Conservation (phyloP, 352 stramenopile species). For the Globisporangium cystogenes region DNA sequence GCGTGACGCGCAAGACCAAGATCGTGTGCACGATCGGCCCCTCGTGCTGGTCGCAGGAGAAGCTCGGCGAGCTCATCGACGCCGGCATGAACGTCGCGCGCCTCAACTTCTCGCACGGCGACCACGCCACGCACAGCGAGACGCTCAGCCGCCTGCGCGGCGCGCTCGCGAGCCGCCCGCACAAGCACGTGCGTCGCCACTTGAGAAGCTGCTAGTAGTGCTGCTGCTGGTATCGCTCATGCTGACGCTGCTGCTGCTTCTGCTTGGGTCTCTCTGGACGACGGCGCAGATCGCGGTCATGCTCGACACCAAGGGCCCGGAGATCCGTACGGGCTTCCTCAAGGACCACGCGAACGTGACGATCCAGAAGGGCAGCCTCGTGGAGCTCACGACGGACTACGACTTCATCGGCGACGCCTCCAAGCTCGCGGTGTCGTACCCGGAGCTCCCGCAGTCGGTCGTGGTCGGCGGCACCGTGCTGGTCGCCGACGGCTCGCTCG, state of each 20-base stretch:
- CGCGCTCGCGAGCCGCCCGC: constrained; percentile 50
- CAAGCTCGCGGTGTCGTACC: constrained; percentile 94
- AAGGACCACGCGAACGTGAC: constrained; percentile 50
- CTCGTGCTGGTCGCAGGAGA: constrained; percentile 91
- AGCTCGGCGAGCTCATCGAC: constrained; percentile 85
- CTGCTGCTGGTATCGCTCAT: not conserved
- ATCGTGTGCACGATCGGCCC: constrained; percentile 91
- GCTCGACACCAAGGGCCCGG: constrained; percentile 95
- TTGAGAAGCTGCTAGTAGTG: no score
- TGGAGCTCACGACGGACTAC: constrained; percentile 62
- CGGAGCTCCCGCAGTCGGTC: constrained; percentile 88
- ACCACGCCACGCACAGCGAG: constrained; percentile 84
- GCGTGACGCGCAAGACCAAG: constrained; percentile 80
- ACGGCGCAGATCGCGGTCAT: constrained; percentile 76
- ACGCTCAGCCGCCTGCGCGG: constrained; percentile 60
- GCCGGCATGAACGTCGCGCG: constrained; percentile 96
- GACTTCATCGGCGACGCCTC: constrained; percentile 76
- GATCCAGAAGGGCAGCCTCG: constrained; percentile 51
- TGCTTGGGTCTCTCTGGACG: no score
- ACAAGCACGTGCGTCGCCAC: constrained; percentile 47
- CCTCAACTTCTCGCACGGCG: constrained; percentile 99
- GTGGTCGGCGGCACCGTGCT: constrained; percentile 90
- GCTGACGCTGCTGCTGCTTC: no score
- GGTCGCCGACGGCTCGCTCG: constrained; percentile 92
- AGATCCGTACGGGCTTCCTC: constrained; percentile 93